Evolutionary conservation across 1,284 basidiomycete genomes (phyloP).

Genomic region (Rhodotorula sp.): DNA sequence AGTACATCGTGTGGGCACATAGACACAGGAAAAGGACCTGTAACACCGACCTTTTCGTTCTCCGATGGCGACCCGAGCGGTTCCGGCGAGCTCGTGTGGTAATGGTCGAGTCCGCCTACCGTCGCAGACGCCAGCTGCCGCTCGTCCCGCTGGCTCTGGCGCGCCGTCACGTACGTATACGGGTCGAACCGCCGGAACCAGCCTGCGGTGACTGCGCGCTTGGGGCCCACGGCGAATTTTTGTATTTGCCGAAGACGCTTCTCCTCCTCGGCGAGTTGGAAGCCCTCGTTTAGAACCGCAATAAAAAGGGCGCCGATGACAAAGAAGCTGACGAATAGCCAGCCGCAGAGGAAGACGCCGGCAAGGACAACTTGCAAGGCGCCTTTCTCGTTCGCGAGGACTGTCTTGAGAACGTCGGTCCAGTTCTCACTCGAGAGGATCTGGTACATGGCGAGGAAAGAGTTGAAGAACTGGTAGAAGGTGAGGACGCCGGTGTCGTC

Average conservation of each 20-base stretch:
- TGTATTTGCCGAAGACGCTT: conserved; percentile 72
- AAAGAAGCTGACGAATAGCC: conserved; percentile 85
- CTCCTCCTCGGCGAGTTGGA: conserved; percentile 71
- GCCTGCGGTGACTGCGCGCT: conserved; percentile 52
- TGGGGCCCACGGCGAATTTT: conserved; percentile 52
- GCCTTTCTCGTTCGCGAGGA: conserved; percentile 62
- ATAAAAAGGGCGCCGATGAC: conserved; percentile 63
- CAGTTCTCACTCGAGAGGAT: conserved; percentile 95
- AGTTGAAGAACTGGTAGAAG: conserved; percentile 83
- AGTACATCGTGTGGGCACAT: not conserved
- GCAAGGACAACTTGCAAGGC: conserved; percentile 69
- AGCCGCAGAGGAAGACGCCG: conserved; percentile 73
- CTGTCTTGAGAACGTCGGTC: conserved; percentile 76
- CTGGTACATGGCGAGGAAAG: conserved; percentile 86
- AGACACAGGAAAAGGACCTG: not conserved
- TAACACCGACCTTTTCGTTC: conserved; percentile 6
- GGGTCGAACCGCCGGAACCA: conserved; percentile 84
- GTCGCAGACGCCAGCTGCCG: not conserved
- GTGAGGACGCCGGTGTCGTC: conserved; percentile 60
- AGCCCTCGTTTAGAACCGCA: conserved; percentile 85
- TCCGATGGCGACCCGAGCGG: not conserved
- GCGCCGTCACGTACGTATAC: conserved; percentile 66
- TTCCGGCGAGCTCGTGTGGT: not conserved
- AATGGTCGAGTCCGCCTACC: conserved; percentile 5
- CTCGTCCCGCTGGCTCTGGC: not conserved